phyloP scores from a whole-genome alignment of 1,284 basidiomycete species.

The Xanthoconium separans region DNA sequence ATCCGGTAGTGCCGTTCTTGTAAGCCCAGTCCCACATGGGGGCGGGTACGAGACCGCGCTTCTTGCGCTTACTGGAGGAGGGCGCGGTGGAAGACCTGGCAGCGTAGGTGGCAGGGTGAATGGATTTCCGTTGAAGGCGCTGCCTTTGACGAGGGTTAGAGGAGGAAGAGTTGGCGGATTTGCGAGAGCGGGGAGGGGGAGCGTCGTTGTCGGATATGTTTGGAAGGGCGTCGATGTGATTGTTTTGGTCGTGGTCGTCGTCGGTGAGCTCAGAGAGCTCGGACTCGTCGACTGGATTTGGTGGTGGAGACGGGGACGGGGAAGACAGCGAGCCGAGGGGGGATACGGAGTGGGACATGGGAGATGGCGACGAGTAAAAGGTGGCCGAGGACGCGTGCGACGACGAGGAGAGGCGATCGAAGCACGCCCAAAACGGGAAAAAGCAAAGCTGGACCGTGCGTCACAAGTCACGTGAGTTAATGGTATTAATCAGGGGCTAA shows the following conservation, averaged over 20 bases:
- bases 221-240: conserved; percentile 12
- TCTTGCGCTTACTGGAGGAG: conserved; percentile 45
- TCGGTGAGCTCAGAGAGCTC: conserved; percentile 81
- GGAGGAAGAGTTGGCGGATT: conserved; percentile 2
- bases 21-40: conserved; percentile 78
- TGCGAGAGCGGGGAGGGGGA: conserved; percentile 22
- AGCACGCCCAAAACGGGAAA: conserved; percentile 17
- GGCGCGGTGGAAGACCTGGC: conserved; percentile 11
- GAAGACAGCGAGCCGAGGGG: conserved; percentile 62
- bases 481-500: conserved; percentile 2
- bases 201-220: conserved; percentile 22
- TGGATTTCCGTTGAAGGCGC: conserved; percentile 5
- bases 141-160: conserved; percentile 11
- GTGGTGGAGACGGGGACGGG: conserved; percentile 40
- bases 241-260: conserved; percentile 59
- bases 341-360: conserved; percentile 27
- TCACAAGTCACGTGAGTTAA: conserved; percentile 19
- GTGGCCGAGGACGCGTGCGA: conserved; percentile 20
- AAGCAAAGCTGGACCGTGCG: conserved; percentile 25
- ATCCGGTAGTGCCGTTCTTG: conserved; percentile 33
- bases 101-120: conserved; percentile 3
- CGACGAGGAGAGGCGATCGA: conserved; percentile 24
- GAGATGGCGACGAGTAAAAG: neutral
- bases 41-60: conserved; percentile 66
- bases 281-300: conserved; percentile 51